Base-by-base conservation (phyloP, 441 rosid species). In the Pelargonium australe region DNA sequence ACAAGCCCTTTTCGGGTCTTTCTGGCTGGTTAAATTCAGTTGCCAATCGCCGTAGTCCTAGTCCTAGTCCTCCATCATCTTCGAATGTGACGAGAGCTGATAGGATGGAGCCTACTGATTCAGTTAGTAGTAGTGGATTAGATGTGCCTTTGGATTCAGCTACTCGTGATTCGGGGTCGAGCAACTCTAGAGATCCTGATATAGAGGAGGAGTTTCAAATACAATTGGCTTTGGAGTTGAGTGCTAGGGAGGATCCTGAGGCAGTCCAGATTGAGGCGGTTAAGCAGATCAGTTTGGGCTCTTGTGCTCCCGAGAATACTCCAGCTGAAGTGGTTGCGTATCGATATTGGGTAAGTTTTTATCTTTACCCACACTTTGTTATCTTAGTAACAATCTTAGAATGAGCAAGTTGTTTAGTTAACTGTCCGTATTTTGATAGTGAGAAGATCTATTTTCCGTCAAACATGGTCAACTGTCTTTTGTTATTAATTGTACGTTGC, bases 231-330 rank as follows among this genome's bases (percentile, higher is more conserved):
- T 71, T 93, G 73, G 98, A 93, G 82, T 69, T 93, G 80, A 93
- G 98, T 82, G 97, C 97, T 0, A 91, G 78, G 74, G 98, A 93
- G 78, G 98, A 93, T 81, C 98, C 98, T 63, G 98, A 93, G 74
- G 97, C 98, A 13, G 81, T 89, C 82, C 98, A 93, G 77, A 93
- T 93, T 69, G 97, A 93, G 74, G 96, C 97, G 76, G 90, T 93
- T 65, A 93, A 93, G 85, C 97, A 93, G 78, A 89, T 91, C 55
- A 93, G 95, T 75, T 72, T 91, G 68, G 95, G 98, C 16, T 82
- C 90, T 77, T 86, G 84, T 79, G 92, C 82, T 82, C 84, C 88
- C 62, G 97, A 84, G 77, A 91, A 89, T 73, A 85, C 96, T 81
- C 95, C 95, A 20, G 96, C 95, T 2, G 98, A 93, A 83, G 87